Conservation (phyloP, 2,329 filamentous ascomycete species). For the Pseudogymnoascus sp. region DNA sequence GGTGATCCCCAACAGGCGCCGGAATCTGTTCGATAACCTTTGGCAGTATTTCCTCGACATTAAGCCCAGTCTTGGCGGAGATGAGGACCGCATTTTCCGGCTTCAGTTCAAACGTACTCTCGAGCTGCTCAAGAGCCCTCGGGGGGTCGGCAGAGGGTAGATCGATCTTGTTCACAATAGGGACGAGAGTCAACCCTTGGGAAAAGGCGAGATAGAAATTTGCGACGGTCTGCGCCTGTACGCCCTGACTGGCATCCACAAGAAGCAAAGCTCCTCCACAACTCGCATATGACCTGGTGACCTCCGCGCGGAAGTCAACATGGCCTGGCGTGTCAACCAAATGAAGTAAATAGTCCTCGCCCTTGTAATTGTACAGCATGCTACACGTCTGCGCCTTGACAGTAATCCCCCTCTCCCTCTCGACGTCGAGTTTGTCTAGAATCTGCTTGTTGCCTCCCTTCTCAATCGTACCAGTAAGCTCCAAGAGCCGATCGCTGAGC, state of each 20-base stretch:
- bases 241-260: slow-evolving; percentile 91
- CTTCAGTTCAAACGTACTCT: slow-evolving; percentile 80
- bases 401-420: slow-evolving; percentile 91
- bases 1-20: slow-evolving; percentile 64
- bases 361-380: slow-evolving; percentile 87
- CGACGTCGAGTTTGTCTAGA: slow-evolving; percentile 92
- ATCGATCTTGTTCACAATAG: slow-evolving; percentile 96
- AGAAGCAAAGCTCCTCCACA: slow-evolving; percentile 88
- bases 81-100: slow-evolving; percentile 67
- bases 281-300: slow-evolving; percentile 90
- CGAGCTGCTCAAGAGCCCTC: slow-evolving; percentile 78
- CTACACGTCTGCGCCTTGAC: slow-evolving; percentile 98
- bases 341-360: slow-evolving; percentile 85
- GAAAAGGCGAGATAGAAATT: slow-evolving; percentile 98
- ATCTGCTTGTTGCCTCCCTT: slow-evolving; percentile 88
- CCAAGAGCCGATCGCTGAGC: slow-evolving; percentile 82
- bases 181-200: slow-evolving; percentile 77
- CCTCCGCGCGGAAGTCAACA: slow-evolving; percentile 95
- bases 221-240: slow-evolving; percentile 95
- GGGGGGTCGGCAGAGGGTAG: slow-evolving; percentile 82
- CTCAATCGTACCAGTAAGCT: slow-evolving; percentile 88
- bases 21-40: slow-evolving; percentile 81
- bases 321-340: slow-evolving; percentile 95
- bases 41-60: slow-evolving; percentile 76
- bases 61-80: slow-evolving; percentile 88